Evolutionary conservation across 768 basidiomycete genomes (phyloP).

Genomic region (Pleurotus citrinopileatus): DNA sequence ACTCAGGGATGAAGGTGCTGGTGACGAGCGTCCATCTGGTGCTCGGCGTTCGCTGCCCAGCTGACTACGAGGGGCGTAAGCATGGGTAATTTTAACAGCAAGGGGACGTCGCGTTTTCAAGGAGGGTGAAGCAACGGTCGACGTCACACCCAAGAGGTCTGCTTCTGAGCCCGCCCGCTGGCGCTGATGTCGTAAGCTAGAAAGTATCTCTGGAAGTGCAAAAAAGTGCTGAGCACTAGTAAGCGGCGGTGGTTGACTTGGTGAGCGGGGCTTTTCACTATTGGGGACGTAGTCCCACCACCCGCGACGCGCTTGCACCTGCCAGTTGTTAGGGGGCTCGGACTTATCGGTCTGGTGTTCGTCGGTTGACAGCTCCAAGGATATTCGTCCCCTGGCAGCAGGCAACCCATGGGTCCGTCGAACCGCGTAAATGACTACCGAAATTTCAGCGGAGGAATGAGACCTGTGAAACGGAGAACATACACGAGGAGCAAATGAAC

Average conservation of each 20-base stretch:
- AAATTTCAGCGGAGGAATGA: slow-evolving; percentile 11
- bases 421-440: slow-evolving; percentile 50
- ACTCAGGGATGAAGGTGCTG: slow-evolving; percentile 32
- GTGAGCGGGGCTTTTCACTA: slow-evolving; percentile 9
- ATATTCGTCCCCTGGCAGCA: slow-evolving; percentile 53
- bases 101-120: slow-evolving; percentile 13
- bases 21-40: slow-evolving; percentile 18
- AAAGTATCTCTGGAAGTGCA: background rate
- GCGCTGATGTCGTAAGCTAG: background rate
- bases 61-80: background rate
- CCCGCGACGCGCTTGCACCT: slow-evolving; percentile 30
- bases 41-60: background rate
- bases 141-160: background rate
- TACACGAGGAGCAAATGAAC: slow-evolving; percentile 63
- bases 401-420: slow-evolving; percentile 51
- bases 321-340: slow-evolving; percentile 19
- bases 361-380: slow-evolving; percentile 44
- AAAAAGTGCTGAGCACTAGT: background rate
- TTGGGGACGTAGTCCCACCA: slow-evolving; percentile 58
- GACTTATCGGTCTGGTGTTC: slow-evolving; percentile 32
- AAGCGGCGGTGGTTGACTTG: slow-evolving; percentile 1
- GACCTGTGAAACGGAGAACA: slow-evolving; percentile 16
- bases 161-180: slow-evolving; percentile 4
- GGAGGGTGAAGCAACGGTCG: slow-evolving; percentile 2
- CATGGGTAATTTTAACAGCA: slow-evolving; percentile 15